Base-by-base conservation (phyloP, 768 basidiomycete species). In the Lactarius tabidus region DNA sequence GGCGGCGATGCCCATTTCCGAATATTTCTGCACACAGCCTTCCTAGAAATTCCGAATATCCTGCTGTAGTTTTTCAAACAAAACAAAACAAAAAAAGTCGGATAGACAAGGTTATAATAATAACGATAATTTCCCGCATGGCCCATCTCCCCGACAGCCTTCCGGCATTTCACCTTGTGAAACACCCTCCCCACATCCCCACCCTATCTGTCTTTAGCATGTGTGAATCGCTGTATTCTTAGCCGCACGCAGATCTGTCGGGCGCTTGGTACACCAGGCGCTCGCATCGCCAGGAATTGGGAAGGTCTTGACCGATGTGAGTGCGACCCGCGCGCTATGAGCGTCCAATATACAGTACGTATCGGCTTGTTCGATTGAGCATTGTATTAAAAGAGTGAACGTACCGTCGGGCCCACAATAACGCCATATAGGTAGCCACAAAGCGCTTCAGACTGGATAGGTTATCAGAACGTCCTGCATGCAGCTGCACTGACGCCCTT, bases 1-100 rank as follows among this genome's bases (percentile, higher is more conserved):
- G 48, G 48, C 43, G 43, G 43, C 48, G 23, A 48, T 48, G 45
- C 23, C 45, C 45, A 23, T 26, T 51, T 51, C 14, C 26, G 26
- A 26, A 12, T 12, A 14, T 51, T 51, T 23, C 33, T 36, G 23
- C 48, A 26, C 26, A n/a, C 56, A 28, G 60, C 60, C 63, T 23
- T n/a, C 62, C 5, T 51, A 15, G 60, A 62, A 62, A 58, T 66
- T 62, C 52, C 52, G 33, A 66, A 66, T 58, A 31, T 51, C 43
- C 33, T 64, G 29, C 17, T 33, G 33, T n/a, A n/a, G n/a, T n/a
- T 18, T 54, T 28, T 54, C 29, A 29, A 55, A 33, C 28, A 26
- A 4, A 48, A 20, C 23, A 28, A 20, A 18, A 54, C 31, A 52
- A 12, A 52, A 52, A 10, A n/a, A n/a, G n/a, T 26, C 3, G 14